Percentiles rank a stretch among this genome's conserved stretches.
phyloP scores from a whole-genome alignment of 768 basidiomycete genomes.

The Filobasidium floriforme region DNA sequence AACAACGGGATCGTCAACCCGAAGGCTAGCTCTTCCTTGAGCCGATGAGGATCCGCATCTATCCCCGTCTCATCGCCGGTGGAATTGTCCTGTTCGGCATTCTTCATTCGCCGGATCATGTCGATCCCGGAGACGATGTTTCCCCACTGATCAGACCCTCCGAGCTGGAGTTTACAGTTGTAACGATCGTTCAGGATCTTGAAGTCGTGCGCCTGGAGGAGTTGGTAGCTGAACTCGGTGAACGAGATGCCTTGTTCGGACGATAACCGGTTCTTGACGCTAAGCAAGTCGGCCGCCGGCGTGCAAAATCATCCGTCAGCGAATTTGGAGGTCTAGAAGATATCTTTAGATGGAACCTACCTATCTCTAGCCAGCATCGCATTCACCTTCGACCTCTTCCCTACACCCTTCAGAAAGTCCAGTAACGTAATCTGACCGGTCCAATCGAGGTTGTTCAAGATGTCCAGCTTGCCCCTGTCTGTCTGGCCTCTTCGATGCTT shows the following conservation, averaged over 20 bases:
- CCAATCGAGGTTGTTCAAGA: conserved; percentile 72
- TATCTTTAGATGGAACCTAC: conserved; percentile 48
- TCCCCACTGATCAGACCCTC: conserved; percentile 98
- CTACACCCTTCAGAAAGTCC: conserved; percentile 74
- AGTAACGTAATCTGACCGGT: conserved; percentile 63
- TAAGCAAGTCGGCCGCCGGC: conserved; percentile 37
- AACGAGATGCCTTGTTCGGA: conserved; percentile 86
- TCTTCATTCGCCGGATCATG: conserved; percentile 61
- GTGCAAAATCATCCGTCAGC: background rate
- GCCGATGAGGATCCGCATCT: conserved; percentile 5
- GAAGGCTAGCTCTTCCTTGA: conserved; percentile 50
- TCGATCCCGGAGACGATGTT: conserved; percentile 93
- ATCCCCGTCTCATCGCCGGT: conserved; percentile 6
- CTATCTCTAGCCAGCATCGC: conserved; percentile 86
- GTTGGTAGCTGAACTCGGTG: conserved; percentile 95
- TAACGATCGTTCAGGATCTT: conserved; percentile 58
- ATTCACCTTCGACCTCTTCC: conserved; percentile 71
- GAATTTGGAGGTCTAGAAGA: background rate
- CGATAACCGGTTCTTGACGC: conserved; percentile 71
- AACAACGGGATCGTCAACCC: conserved; percentile 91
- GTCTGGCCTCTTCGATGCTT: background rate
- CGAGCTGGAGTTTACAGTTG: conserved; percentile 76
- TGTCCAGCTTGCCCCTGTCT: conserved; percentile 37
- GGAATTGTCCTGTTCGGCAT: background rate
- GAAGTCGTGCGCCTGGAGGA: conserved; percentile 95